Evolutionary conservation across 345 rosid species (phyloP).

Genomic region (Gossypium rotundifolium): DNA sequence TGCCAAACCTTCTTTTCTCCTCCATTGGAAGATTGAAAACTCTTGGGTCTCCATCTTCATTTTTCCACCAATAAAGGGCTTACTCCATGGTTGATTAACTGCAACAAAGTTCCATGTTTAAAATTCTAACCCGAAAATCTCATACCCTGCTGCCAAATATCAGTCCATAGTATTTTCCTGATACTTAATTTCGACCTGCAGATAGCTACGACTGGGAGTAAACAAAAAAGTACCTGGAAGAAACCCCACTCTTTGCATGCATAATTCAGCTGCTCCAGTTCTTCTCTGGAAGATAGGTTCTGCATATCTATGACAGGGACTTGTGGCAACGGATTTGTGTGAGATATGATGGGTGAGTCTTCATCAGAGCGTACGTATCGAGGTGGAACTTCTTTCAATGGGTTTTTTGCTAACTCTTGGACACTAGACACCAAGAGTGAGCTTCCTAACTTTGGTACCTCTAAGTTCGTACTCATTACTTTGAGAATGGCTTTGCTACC

Average conservation of each 20-base stretch:
- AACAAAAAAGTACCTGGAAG: slow-evolving; percentile 4
- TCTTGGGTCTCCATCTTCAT: background rate
- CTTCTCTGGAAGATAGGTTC: slow-evolving; percentile 2
- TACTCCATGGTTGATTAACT: slow-evolving; percentile 21
- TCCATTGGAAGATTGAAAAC: background rate
- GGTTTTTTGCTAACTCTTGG: slow-evolving; percentile 19
- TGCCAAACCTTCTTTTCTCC: slow-evolving; percentile 1
- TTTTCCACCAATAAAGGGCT: slow-evolving; percentile 5
- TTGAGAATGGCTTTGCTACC: background rate
- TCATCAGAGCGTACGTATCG: slow-evolving; percentile 9
- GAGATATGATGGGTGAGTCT: background rate
- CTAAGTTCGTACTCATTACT: background rate
- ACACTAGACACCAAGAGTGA: slow-evolving; percentile 9
- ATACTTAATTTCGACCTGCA: background rate
- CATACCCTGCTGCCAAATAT: background rate
- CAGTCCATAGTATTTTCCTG: background rate
- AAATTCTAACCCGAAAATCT: background rate
- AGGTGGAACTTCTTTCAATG: slow-evolving; percentile 8
- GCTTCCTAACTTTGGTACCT: background rate
- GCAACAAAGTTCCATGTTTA: background rate
- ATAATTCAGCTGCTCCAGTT: slow-evolving; percentile 3
- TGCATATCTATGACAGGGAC: slow-evolving; percentile 17
- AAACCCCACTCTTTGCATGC: slow-evolving; percentile 23
- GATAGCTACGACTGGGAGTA: background rate
- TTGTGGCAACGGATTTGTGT: background rate